Conservation (phyloP, 2,329 filamentous ascomycete genomes). For the Aplosporella prunicola region DNA sequence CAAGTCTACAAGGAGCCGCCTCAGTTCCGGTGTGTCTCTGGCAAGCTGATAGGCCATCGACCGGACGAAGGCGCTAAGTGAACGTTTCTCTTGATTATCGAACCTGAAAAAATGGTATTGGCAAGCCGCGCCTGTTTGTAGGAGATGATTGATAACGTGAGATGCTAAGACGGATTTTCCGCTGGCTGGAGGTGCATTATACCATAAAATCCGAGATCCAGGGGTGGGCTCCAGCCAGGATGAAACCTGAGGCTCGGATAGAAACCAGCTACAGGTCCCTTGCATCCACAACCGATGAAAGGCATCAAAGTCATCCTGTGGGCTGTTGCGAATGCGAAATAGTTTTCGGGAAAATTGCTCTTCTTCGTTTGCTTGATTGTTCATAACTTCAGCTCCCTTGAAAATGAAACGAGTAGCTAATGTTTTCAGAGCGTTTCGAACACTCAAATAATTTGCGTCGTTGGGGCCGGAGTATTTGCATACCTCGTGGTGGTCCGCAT, state of each 20-base stretch:
- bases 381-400: not conserved
- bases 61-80: conserved; percentile 14
- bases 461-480: conserved; percentile 31
- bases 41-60: conserved; percentile 24
- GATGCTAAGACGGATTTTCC: conserved; percentile 27
- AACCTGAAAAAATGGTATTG: conserved; percentile 24
- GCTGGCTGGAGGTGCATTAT: conserved; percentile 18
- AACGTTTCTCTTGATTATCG: conserved; percentile 19
- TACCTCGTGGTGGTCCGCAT: conserved; percentile 35
- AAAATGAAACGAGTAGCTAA: not conserved
- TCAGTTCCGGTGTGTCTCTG: conserved; percentile 13
- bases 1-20: conserved; percentile 17
- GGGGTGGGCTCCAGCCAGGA: conserved; percentile 12
- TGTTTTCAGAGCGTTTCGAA: conserved; percentile 23
- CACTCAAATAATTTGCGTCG: conserved; percentile 31
- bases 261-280: conserved; percentile 17
- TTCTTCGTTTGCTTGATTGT: not conserved
- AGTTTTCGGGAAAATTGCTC: not conserved
- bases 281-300: conserved; percentile 13
- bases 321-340: conserved; percentile 2
- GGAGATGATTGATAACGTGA: conserved; percentile 19
- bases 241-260: conserved; percentile 8
- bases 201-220: conserved; percentile 18
- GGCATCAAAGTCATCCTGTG: conserved; percentile 14
- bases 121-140: conserved; percentile 11